Evolutionary conservation across 1,284 basidiomycete genomes (phyloP), one percentile per base, ranked within the genome.

Genomic region (Bondarzewia mesenterica): DNA sequence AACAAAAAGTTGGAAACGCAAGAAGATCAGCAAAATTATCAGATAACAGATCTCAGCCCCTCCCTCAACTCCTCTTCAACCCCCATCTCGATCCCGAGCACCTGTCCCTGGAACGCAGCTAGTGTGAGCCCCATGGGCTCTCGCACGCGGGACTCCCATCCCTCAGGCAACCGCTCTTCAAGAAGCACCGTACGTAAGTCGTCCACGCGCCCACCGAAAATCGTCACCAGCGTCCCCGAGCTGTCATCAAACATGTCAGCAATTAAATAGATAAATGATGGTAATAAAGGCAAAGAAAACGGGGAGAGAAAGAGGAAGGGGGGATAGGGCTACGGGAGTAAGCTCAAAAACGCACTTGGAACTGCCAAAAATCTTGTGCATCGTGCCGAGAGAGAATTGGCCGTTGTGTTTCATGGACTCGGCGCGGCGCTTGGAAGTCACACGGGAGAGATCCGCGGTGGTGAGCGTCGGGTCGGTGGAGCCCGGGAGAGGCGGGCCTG

Each of bases 131-230:
- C 85, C 45, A 70, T 65, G 0, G 67, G 73, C 37, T 73, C 63
- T 37, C 70, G 67, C n/a, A 78, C 58, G 15, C 72, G 68, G 0
- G 84, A 70, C 60, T 87, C 81, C 83, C 85, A 88, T 6, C 77
- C 77, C 1, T 82, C 71, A 0, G 81, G 81, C 14, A 89, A 58
- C 8, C 81, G 74, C 55, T 89, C 85, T 38, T 89, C 80, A 3
- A 71, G 60, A 32, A 89, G 63, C 26, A 85, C 57, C 0, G 70
- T 54, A 35, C 74, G 66, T 10, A 89, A 57, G 54, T 85, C 82
- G 3, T 70, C 62, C 4, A 80, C 58, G 21, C 67, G 66, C 0
- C 85, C 84, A 3, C 84, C 85, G 55, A 83, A 82, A 46, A 83
- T 78, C 0, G 73, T 77, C 4, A 80, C 60, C 27, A 86, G 52